A percentile compares a stretch with the other conserved stretches of the same genome.
Evolutionary conservation across 805 yeast genomes (phyloP).

Genomic region (Candida incommunis): DNA sequence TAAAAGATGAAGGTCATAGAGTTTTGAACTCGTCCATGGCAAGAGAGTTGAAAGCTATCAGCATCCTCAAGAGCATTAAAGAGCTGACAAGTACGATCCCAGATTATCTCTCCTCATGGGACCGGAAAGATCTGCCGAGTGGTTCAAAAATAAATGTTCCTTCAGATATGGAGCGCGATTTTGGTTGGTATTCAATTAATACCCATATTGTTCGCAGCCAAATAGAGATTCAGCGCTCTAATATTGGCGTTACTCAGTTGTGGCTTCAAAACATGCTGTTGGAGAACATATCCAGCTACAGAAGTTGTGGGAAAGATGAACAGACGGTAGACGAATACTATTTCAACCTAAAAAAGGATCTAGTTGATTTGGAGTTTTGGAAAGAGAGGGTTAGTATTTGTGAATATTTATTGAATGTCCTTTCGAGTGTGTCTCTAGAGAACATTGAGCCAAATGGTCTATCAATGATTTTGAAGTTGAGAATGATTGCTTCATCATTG

Average conservation of each 20-base stretch:
- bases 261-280: slow-evolving; percentile 6
- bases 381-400: slow-evolving; percentile 5
- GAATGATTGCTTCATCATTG: slow-evolving; percentile 5
- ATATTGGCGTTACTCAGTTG: slow-evolving; percentile 6
- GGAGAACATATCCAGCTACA: slow-evolving; percentile 3
- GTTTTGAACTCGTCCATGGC: not conserved
- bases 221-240: slow-evolving; percentile 6
- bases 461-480: slow-evolving; percentile 4
- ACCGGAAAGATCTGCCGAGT: not conserved
- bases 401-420: slow-evolving; percentile 3
- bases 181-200: slow-evolving; percentile 3
- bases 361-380: slow-evolving; percentile 5
- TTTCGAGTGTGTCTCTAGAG: slow-evolving; percentile 5
- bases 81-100: slow-evolving; percentile 3
- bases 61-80: slow-evolving; percentile 3
- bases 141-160: not conserved
- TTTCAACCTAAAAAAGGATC: not conserved
- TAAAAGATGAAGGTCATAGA: not conserved
- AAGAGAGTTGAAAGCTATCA: slow-evolving; percentile 3
- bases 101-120: slow-evolving; percentile 1
- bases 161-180: not conserved
- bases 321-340: not conserved
- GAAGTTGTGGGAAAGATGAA: not conserved
- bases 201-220: slow-evolving; percentile 1
- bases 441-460: slow-evolving; percentile 10